Evolutionary conservation across 202 grass and related monocot genomes (phyloP).

Genomic region (Schoenoplectus tabernaemontani): DNA sequence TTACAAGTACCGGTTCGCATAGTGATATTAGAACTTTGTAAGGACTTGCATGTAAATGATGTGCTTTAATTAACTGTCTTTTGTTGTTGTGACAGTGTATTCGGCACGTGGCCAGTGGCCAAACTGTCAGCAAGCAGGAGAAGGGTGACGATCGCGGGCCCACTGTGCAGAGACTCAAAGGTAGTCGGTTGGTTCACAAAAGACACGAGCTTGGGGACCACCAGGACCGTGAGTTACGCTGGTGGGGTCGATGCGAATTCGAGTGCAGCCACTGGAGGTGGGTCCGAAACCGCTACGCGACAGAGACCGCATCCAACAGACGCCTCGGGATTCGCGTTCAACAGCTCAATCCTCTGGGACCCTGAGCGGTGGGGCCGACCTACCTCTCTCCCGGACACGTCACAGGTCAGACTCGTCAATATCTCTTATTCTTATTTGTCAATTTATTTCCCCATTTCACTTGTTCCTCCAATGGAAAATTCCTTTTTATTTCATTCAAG

Average conservation of each 20-base stretch:
- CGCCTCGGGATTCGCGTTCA: slow-evolving; percentile 81
- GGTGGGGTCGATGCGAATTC: slow-evolving; percentile 27
- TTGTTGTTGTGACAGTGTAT: slow-evolving; percentile 44
- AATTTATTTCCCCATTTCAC: neutral
- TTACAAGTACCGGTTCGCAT: neutral
- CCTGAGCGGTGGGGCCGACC: slow-evolving; percentile 91
- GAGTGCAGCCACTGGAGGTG: neutral
- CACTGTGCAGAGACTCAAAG: slow-evolving; percentile 70
- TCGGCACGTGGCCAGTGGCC: slow-evolving; percentile 91
- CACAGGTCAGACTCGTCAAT: slow-evolving; percentile 58
- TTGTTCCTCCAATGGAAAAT: neutral
- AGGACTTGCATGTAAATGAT: neutral
- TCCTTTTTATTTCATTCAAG: neutral
- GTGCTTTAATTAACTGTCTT: neutral
- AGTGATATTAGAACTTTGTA: neutral
- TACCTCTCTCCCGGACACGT: slow-evolving; percentile 82
- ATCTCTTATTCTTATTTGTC: neutral
- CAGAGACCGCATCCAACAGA: slow-evolving; percentile 47
- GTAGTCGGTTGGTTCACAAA: slow-evolving; percentile 78
- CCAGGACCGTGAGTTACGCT: slow-evolving; percentile 39
- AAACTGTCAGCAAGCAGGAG: slow-evolving; percentile 49
- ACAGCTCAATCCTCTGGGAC: slow-evolving; percentile 96
- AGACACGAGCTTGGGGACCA: slow-evolving; percentile 47
- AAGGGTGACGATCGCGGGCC: slow-evolving; percentile 68
- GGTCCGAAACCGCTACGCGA: slow-evolving; percentile 9